phyloP scores from a whole-genome alignment of 768 basidiomycete genomes.

The Collybia sordida region DNA sequence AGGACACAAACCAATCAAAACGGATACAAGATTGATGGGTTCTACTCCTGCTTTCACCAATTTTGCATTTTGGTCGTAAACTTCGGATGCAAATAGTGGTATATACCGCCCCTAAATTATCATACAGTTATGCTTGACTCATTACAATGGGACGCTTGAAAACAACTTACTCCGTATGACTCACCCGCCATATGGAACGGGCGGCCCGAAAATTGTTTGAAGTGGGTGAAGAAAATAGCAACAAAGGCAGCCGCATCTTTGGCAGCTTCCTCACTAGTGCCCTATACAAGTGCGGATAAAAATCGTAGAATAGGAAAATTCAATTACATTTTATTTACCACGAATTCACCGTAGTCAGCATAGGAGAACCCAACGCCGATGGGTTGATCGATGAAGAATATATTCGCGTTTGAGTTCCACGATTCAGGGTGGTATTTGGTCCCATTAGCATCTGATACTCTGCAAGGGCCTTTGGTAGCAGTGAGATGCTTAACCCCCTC shows the following conservation, averaged over 20 bases:
- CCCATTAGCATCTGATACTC: constrained; percentile 49
- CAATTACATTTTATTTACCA: constrained; percentile 33
- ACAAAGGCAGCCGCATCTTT: constrained; percentile 72
- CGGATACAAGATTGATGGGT: constrained; percentile 63
- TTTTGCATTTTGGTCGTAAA: constrained; percentile 68
- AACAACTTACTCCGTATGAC: constrained; percentile 64
- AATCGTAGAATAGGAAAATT: background rate
- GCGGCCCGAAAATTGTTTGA: constrained; percentile 67
- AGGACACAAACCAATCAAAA: constrained; percentile 56
- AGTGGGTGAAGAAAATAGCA: constrained; percentile 72
- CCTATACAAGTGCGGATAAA: constrained; percentile 26
- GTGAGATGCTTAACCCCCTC: background rate
- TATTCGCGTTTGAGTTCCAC: constrained; percentile 68
- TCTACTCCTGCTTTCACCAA: constrained; percentile 53
- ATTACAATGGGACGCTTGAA: background rate
- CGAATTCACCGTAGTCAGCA: constrained; percentile 60
- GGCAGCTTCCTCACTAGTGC: constrained; percentile 66
- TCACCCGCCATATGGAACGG: constrained; percentile 70
- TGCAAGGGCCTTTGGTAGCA: constrained; percentile 59
- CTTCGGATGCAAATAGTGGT: constrained; percentile 73
- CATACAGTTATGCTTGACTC: background rate
- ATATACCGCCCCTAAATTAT: constrained; percentile 60
- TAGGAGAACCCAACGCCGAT: constrained; percentile 63
- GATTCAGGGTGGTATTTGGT: constrained; percentile 57
- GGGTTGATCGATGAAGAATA: constrained; percentile 65